Evolutionary conservation across 1,139 yeast species (phyloP), one percentile per base, ranked within the genome.

Genomic region (Blastobotrys elegans): DNA sequence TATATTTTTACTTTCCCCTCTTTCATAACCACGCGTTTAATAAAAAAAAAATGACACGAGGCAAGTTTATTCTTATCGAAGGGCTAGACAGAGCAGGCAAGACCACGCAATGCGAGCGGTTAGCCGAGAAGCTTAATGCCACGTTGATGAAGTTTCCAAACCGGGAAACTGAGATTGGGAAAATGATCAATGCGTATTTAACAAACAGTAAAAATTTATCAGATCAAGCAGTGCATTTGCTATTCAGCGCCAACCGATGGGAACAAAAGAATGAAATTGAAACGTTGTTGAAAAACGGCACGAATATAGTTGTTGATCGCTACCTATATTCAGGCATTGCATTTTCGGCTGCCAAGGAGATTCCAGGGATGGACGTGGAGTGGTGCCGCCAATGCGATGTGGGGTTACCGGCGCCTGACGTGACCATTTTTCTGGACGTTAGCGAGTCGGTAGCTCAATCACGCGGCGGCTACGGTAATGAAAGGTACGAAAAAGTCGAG

Each of bases 21-120:
- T 24, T 24, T 6, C 27, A 24, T 10, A 24, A 5, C 33, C 14
- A 30, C 6, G n/a, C 33, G 33, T 27, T 27, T 5, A 30, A 30
- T 30, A 30, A 30, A 13, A 5, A 6, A 5, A 30, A 30, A 30
- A 30, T n/a, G 17, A 33, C 37, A 33, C 49, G 96, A 55, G 97
- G 97, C 2, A 74, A 75, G 43, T 70, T 94, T 44, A 83, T 94
- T 22, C 76, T 88, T 5, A 74, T 94, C 4, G 99, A 94, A 66
- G 99, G 99, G 0, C 76, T 92, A 1, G 99, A 94, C 62, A 71
- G 98, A 46, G 84, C 97, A 0, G 99, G 99, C 0, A 94, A 94
- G 63, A 80, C 96, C 1, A 89, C 97, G 0, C 98, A 94, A 64
- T 83, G 92, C 2, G 69, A 68, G 2, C 57, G 68, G 4, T 68